A percentile compares a stretch with the other conserved stretches of the same genome.
phyloP scores from a whole-genome alignment of 2,329 filamentous ascomycete genomes.

The Monosporascus ibericus region DNA sequence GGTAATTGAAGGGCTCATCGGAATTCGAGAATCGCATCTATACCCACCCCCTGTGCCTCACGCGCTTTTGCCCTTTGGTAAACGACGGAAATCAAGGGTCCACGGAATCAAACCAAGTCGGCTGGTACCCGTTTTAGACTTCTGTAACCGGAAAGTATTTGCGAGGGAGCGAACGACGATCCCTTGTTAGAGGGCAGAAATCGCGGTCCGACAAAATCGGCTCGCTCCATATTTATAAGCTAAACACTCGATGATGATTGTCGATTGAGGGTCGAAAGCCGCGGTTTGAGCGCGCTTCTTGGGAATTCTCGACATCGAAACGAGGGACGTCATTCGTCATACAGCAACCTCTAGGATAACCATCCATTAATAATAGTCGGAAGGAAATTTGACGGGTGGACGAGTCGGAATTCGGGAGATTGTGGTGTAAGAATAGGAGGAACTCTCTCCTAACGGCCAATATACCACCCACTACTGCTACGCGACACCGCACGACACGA shows the following conservation, averaged over 20 bases:
- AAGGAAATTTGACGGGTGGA: constrained; percentile 10
- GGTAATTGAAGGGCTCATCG: no score
- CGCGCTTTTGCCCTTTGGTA: neutral
- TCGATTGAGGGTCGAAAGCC: constrained; percentile 27
- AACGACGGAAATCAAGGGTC: neutral
- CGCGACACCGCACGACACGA: neutral
- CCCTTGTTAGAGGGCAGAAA: neutral
- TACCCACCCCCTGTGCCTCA: neutral
- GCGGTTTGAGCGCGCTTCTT: constrained; percentile 24
- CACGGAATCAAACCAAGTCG: neutral
- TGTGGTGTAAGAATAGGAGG: constrained; percentile 13
- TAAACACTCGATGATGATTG: constrained; percentile 23
- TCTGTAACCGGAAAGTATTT: neutral
- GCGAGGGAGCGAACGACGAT: neutral
- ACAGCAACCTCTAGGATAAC: neutral
- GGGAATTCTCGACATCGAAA: constrained; percentile 12
- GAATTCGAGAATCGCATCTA: neutral
- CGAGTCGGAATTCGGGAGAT: constrained; percentile 14
- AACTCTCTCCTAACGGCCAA: constrained; percentile 2
- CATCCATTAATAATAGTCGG: constrained; percentile 4
- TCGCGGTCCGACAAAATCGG: no score
- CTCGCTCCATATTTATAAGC: neutral
- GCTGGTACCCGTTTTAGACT: no score
- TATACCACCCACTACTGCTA: neutral
- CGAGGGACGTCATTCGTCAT: constrained; percentile 1